Evolutionary conservation across 805 yeast genomes (phyloP).

Genomic region (Starmera quercuum): DNA sequence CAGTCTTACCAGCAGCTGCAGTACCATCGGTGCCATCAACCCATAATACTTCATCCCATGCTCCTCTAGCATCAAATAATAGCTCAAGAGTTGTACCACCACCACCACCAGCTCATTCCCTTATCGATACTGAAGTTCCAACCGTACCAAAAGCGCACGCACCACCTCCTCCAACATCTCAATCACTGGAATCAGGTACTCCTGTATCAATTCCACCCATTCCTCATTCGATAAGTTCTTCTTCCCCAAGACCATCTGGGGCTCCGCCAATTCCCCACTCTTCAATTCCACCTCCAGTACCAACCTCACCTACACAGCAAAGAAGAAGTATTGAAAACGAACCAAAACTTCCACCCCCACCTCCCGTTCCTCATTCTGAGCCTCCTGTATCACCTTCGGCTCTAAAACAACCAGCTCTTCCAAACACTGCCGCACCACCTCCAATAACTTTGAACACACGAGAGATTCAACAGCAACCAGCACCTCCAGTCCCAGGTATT

Average conservation of each 20-base stretch:
- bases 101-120: conserved; percentile 13
- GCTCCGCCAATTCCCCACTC: conserved; percentile 10
- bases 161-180: conserved; percentile 10
- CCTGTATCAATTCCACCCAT: too few relatives aligned
- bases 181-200: too few relatives aligned
- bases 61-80: conserved; percentile 9
- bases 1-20: conserved; percentile 14
- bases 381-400: too few relatives aligned
- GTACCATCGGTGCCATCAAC: conserved; percentile 1
- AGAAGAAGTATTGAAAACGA: too few relatives aligned
- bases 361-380: conserved; percentile 8
- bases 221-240: too few relatives aligned
- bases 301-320: conserved; percentile 5
- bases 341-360: conserved; percentile 13
- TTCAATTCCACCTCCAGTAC: conserved; percentile 4
- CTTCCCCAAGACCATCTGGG: too few relatives aligned
- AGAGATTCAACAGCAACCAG: not conserved
- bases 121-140: conserved; percentile 9
- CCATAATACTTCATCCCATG: not conserved
- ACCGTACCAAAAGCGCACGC: conserved; percentile 14
- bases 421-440: conserved; percentile 18
- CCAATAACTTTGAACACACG: conserved; percentile 5
- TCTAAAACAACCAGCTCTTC: conserved; percentile 14
- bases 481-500: not conserved
- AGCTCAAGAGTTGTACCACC: conserved; percentile 5